Conservation (phyloP, 179 eudicot species). For the Corrigiola litoralis region DNA sequence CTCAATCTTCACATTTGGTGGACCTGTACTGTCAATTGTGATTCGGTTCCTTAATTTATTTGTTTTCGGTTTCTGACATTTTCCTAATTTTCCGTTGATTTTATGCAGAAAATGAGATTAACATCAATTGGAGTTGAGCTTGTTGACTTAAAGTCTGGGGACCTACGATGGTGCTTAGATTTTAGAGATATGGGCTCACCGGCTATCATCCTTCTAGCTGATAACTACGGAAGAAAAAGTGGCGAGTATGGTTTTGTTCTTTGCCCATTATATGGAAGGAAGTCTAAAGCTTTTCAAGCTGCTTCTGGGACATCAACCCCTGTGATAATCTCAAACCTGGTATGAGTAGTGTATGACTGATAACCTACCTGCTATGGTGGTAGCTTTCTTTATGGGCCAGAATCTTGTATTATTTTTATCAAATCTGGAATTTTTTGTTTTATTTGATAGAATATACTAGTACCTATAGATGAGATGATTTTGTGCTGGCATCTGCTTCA, state of each 20-base stretch:
- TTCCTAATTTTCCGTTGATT: background rate
- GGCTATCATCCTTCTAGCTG: slow-evolving; percentile 72
- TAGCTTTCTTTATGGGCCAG: background rate
- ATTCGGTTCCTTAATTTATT: background rate
- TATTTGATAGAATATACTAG: no score
- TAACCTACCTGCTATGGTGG: slow-evolving; percentile 10
- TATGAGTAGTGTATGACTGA: slow-evolving; percentile 46
- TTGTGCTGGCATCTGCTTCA: slow-evolving; percentile 13
- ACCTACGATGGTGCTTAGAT: slow-evolving; percentile 94
- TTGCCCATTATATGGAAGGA: slow-evolving; percentile 92
- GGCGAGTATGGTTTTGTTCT: slow-evolving; percentile 84
- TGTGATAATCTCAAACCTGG: slow-evolving; percentile 70
- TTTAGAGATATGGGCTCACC: slow-evolving; percentile 98
- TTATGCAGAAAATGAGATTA: slow-evolving; percentile 75
- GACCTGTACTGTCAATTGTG: background rate
- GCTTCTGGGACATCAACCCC: slow-evolving; percentile 76
- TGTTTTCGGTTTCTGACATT: background rate
- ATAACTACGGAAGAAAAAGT: slow-evolving; percentile 70
- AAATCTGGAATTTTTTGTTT: no score
- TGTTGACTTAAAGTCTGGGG: slow-evolving; percentile 75
- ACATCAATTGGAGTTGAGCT: slow-evolving; percentile 91
- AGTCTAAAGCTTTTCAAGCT: slow-evolving; percentile 97
- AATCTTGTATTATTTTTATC: background rate
- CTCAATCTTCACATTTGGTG: background rate
- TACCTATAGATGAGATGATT: no score